Evolutionary conservation across 768 basidiomycete genomes (phyloP), one percentile per base, ranked within the genome.

Genomic region (Piloderma croceum): DNA sequence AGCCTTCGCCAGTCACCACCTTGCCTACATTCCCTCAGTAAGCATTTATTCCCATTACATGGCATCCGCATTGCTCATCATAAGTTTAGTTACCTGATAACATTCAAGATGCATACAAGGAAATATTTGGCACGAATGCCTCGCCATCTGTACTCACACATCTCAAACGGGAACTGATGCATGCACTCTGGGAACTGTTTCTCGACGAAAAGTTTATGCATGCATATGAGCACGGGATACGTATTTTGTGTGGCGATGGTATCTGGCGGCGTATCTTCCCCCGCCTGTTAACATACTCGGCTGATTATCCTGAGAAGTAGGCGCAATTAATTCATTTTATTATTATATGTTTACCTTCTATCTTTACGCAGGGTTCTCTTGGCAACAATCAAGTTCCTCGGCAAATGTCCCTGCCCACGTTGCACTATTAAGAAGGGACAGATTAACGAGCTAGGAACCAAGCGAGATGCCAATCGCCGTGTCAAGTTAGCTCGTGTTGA

Each of bases 1-100:
- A 6, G 52, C 54, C 0, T 48, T 54, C 15, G 57, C 67, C 2
- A 51, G 54, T 17, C 64, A 72, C 43, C 68, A 69, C 40, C 7
- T 71, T 3, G 70, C 65, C 7, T 73, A 71, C 48, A 60, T 75
- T 17, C 69, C 68, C 1, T 51, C 55, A 9, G 68, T 71, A 44
- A 40, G 54, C 42, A 6, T 17, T 24, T n/a, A 24, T 15, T 18
- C 23, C 10, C 27, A 9, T 15, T 29, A 9, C 9, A 9, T 9
- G 10, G 27, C 15, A 9, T 29, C 27, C 10, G 9, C 27, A 29
- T 9, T 29, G 27, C 10, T 29, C 27, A 29, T 15, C 27, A 9
- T 29, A 9, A 9, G 15, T 29, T 29, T 29, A 65, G 59, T 45
- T 68, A 5, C 60, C 59, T 0, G 61, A 61, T 32, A 22, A 38